Conservation (phyloP, 2,329 filamentous ascomycete genomes). For the Penicillium sclerotiorum region DNA sequence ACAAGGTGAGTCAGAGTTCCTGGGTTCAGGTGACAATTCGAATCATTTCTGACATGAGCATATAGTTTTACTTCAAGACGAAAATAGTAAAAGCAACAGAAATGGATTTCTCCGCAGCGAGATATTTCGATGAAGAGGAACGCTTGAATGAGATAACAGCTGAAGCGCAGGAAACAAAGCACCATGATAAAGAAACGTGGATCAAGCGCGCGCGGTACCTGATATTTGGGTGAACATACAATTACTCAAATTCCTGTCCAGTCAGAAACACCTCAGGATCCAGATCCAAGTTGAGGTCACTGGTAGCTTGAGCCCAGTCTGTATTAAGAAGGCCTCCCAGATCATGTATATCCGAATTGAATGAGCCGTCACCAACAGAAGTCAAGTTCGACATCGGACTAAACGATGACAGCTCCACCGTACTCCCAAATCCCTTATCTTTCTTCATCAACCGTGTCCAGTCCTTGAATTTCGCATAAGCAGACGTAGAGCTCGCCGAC, state of each 20-base stretch:
- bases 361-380: slow-evolving; percentile 3
- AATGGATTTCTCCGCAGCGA: slow-evolving; percentile 27
- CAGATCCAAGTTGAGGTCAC: slow-evolving; percentile 10
- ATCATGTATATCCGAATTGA: slow-evolving; percentile 9
- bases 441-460: slow-evolving; percentile 36
- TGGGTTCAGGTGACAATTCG: too few relatives aligned
- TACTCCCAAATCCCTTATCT: slow-evolving; percentile 6
- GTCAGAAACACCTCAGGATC: slow-evolving; percentile 9
- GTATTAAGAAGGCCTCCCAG: slow-evolving; percentile 11
- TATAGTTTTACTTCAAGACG: slow-evolving; percentile 24
- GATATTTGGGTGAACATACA: slow-evolving; percentile 14
- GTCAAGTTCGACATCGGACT: slow-evolving; percentile 14
- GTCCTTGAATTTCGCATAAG: slow-evolving; percentile 54
- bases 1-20: slow-evolving; percentile 25
- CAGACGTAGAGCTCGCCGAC: slow-evolving; percentile 41
- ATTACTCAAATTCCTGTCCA: neutral
- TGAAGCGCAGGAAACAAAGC: slow-evolving; percentile 1
- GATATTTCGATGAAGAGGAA: slow-evolving; percentile 29
- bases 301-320: slow-evolving; percentile 13
- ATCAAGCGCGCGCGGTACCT: slow-evolving; percentile 17
- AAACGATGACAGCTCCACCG: slow-evolving; percentile 17
- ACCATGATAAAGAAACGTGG: slow-evolving; percentile 9
- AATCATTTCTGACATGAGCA: neutral
- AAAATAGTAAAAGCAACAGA: slow-evolving; percentile 25
- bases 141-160: slow-evolving; percentile 15